Evolutionary conservation across 805 yeast species (phyloP).

Genomic region (Suhomyces tanzawaensis): DNA sequence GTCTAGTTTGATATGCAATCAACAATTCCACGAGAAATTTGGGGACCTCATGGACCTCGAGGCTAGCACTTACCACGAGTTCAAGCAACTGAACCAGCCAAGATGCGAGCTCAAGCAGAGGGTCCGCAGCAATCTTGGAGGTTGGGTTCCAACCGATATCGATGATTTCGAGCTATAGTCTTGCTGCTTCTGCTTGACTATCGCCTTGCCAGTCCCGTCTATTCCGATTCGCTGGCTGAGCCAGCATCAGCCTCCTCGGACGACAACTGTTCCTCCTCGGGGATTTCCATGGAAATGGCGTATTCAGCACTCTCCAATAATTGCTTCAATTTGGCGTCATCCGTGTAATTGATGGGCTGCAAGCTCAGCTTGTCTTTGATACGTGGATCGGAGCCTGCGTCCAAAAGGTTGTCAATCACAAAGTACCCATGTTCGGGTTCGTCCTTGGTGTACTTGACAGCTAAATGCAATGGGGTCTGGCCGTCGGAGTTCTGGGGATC

Average conservation of each 20-base stretch:
- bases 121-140: constrained; percentile 32
- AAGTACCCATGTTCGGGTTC: constrained; percentile 86
- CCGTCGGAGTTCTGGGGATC: constrained; percentile 79
- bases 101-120: constrained; percentile 29
- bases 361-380: constrained; percentile 48
- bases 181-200: no score
- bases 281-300: constrained; percentile 48
- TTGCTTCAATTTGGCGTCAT: constrained; percentile 55
- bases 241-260: constrained; percentile 21
- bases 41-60: background rate
- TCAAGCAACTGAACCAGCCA: constrained; percentile 16
- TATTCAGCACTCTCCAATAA: constrained; percentile 80
- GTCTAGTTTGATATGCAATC: constrained; percentile 38
- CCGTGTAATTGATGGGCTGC: constrained; percentile 73
- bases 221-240: constrained; percentile 34
- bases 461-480: constrained; percentile 86
- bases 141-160: constrained; percentile 45
- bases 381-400: constrained; percentile 86
- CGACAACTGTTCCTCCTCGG: constrained; percentile 31
- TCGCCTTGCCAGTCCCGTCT: background rate
- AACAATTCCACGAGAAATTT: constrained; percentile 15
- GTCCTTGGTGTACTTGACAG: constrained; percentile 69
- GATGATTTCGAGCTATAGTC: constrained; percentile 40
- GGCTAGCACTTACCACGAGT: constrained; percentile 8
- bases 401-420: constrained; percentile 75